Evolutionary conservation across 2,329 filamentous ascomycete species (phyloP).

Genomic region (Raffaelea arxii): DNA sequence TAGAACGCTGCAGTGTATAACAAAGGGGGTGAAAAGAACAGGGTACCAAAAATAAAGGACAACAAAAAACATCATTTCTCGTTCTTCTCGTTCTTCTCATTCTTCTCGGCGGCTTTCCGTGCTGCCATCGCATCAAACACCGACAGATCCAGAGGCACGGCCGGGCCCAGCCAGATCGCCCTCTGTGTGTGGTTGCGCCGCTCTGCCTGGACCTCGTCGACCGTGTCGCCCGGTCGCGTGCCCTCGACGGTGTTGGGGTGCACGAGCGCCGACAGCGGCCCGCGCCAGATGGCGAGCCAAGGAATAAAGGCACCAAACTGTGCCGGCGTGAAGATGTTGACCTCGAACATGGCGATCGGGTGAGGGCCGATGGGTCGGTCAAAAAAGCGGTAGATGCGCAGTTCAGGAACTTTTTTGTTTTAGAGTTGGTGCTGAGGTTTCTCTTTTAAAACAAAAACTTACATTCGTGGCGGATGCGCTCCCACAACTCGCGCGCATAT

Average conservation of each 20-base stretch:
- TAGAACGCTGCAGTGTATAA: no score
- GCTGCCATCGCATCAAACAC: slow-evolving; percentile 30
- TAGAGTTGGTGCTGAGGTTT: background rate
- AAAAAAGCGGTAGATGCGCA: slow-evolving; percentile 72
- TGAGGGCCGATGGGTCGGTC: slow-evolving; percentile 74
- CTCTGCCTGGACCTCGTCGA: slow-evolving; percentile 20
- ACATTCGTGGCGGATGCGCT: slow-evolving; percentile 75
- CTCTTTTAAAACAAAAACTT: slow-evolving; percentile 17
- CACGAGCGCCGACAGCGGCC: slow-evolving; percentile 66
- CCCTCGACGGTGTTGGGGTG: slow-evolving; percentile 68
- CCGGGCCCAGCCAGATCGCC: slow-evolving; percentile 67
- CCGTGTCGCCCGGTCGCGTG: slow-evolving; percentile 11
- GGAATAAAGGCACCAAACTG: slow-evolving; percentile 85
- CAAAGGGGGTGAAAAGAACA: background rate
- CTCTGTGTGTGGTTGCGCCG: slow-evolving; percentile 54
- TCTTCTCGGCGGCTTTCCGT: slow-evolving; percentile 3
- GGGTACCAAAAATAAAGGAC: background rate
- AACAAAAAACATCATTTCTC: background rate
- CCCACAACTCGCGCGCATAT: slow-evolving; percentile 65
- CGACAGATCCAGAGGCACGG: slow-evolving; percentile 48
- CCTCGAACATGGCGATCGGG: slow-evolving; percentile 82
- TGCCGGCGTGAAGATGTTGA: slow-evolving; percentile 74
- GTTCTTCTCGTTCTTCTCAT: background rate
- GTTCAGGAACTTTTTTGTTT: slow-evolving; percentile 70
- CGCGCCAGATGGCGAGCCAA: slow-evolving; percentile 75